Base-by-base conservation (phyloP, 2,329 filamentous ascomycete genomes). In the Exserohilum rostratum region DNA sequence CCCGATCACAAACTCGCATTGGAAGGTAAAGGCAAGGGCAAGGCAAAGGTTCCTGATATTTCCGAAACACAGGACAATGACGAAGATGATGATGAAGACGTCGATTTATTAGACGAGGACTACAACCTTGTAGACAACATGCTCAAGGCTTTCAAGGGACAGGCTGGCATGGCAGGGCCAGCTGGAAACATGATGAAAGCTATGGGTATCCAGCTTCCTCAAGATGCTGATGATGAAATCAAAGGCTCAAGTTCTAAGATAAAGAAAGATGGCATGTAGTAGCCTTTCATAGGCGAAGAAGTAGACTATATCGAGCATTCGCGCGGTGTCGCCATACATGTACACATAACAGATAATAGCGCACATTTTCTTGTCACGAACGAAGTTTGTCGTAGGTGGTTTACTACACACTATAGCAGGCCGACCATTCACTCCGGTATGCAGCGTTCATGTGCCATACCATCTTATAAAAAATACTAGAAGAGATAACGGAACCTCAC, bases 101-200 rank as follows among this genome's bases (percentile, higher is more conserved):
- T 75, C 2, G 73, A 74, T 22, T 62, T 84, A 0, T 86, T 89
- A 48, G 83, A 95, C 59, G 85, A 95, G 25, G 90, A 98, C 70
- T 90, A 92, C 64, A 93, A 95, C 58, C 80, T 99, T 20, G 92
- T 90, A 15, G 91, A 90, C 73, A 98, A 98, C 68, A 80, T 99
- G 50, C 80, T 99, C 1, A 91, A 97, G 73, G 93, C 91, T 66
- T 93, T 99, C 76, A 96, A 96, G 70, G 88, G 90, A 13, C 93
- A 98, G 73, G 91, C 82, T 15, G 95, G 95, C 11, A 85, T 89
- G 80, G 82, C 91, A 29, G 95, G 95, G 0, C 95, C 95, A 0
- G 90, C 90, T 2, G 87, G 93, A 0, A 98, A 97, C 71, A 79
- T 99, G 56, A 82, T 99, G 67, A 88, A 87, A 6, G 84, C 96